Evolutionary conservation across 1,284 basidiomycete species (phyloP).

Genomic region (Ustilago curta): DNA sequence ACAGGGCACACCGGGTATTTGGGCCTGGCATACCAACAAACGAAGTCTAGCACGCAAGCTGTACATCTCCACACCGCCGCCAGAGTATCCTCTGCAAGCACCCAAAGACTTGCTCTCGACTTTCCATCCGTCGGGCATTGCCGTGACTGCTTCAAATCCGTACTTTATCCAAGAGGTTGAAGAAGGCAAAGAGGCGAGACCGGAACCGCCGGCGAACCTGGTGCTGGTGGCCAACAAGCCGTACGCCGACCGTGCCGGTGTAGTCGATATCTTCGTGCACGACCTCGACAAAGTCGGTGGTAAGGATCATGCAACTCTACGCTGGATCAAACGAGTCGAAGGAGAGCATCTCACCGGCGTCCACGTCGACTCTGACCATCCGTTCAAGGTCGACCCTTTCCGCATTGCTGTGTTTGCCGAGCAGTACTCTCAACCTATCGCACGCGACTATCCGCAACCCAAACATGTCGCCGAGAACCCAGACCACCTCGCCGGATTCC

Average conservation of each 20-base stretch:
- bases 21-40: constrained; percentile 53
- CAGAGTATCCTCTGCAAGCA: constrained; percentile 27
- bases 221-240: constrained; percentile 56
- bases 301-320: constrained; percentile 35
- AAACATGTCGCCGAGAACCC: constrained; percentile 30
- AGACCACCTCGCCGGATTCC: constrained; percentile 28
- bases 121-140: constrained; percentile 54
- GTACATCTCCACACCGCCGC: constrained; percentile 44
- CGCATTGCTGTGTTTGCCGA: constrained; percentile 48
- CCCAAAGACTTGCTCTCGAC: constrained; percentile 32
- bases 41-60: constrained; percentile 33
- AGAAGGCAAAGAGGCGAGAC: constrained; percentile 21
- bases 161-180: constrained; percentile 40
- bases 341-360: constrained; percentile 17
- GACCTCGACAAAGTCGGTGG: constrained; percentile 44
- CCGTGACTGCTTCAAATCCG: constrained; percentile 43
- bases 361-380: constrained; percentile 15
- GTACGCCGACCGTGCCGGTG: constrained; percentile 36
- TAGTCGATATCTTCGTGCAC: constrained; percentile 57
- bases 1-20: constrained; percentile 42
- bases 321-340: constrained; percentile 51
- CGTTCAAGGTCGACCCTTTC: constrained; percentile 43
- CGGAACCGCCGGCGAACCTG: constrained; percentile 38
- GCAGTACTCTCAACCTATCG: constrained; percentile 41
- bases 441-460: constrained; percentile 36